Evolutionary conservation across 345 rosid species (phyloP).

Genomic region (Brassica napus): Da-Ae NC_063446.1:3426001-3426500

Average conservation of each 20-base stretch:
- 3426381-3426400: slow-evolving; percentile 9
- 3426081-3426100: slow-evolving; percentile 30
- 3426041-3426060: slow-evolving; percentile 18
- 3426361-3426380: neutral
- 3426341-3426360: slow-evolving; percentile 13
- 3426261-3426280: slow-evolving; percentile 30
- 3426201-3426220: slow-evolving; percentile 48
- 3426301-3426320: slow-evolving; percentile 42
- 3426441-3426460: neutral
- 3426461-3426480: slow-evolving; percentile 10
- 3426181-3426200: slow-evolving; percentile 14
- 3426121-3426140: slow-evolving; percentile 29
- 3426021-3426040: slow-evolving; percentile 30
- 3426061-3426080: neutral
- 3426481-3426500: slow-evolving; percentile 21
- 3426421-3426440: no score
- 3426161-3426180: neutral
- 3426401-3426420: neutral
- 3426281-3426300: slow-evolving; percentile 46
- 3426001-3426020: slow-evolving; percentile 7
- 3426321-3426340: slow-evolving; percentile 44
- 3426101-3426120: slow-evolving; percentile 23
- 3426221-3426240: slow-evolving; percentile 47
- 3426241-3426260: slow-evolving; percentile 51
- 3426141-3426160: slow-evolving; percentile 7